Percentiles rank a stretch among this genome's conserved stretches.
phyloP scores from a whole-genome alignment of 169 alveolate genomes.

The Plasmodium gonderi region DNA sequence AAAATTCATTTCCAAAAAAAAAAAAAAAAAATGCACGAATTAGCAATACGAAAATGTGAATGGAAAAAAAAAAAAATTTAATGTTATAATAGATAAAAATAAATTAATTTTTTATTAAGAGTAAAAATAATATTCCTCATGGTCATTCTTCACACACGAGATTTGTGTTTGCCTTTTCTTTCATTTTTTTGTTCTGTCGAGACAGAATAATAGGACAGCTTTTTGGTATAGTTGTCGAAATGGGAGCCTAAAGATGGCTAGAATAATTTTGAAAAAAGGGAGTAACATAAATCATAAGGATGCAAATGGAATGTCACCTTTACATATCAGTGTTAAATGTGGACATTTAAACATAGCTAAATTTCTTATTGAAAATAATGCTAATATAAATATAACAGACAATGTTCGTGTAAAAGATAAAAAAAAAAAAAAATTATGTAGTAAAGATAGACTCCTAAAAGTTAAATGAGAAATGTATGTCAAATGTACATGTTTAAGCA shows the following conservation, averaged over 20 bases:
- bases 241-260: constrained; percentile 65
- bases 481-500: not conserved
- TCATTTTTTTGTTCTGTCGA: not conserved
- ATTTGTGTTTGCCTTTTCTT: not conserved
- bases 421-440: too few relatives aligned
- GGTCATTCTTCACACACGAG: not conserved
- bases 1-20: too few relatives aligned
- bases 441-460: not conserved
- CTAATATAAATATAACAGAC: constrained; percentile 44
- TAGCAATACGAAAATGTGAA: too few relatives aligned
- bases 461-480: not conserved
- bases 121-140: not conserved
- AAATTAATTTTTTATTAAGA: not conserved
- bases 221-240: constrained; percentile 66
- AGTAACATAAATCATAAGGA: constrained; percentile 71
- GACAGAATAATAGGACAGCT: constrained; percentile 61
- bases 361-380: constrained; percentile 59
- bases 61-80: too few relatives aligned
- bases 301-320: constrained; percentile 50
- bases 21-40: too few relatives aligned
- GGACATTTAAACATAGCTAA: constrained; percentile 56
- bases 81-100: not conserved
- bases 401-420: constrained; percentile 15
- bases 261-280: constrained; percentile 63
- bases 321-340: constrained; percentile 59